Evolutionary conservation across 306 rosid genomes (phyloP).

Genomic region (Psophocarpus tetragonolobus): DNA sequence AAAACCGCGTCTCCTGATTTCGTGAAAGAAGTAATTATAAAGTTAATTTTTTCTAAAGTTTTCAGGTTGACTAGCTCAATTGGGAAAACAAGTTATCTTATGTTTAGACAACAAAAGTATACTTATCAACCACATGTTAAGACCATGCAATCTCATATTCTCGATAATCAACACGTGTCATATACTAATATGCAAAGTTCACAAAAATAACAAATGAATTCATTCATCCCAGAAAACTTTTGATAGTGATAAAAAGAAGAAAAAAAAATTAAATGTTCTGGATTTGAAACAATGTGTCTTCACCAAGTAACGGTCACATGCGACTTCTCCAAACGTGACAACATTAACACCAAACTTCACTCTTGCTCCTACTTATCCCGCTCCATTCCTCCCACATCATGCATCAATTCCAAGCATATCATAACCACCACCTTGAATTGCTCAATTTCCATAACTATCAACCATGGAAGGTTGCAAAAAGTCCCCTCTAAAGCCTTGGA

Average conservation of each 20-base stretch:
- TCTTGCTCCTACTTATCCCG: slow-evolving; percentile 76
- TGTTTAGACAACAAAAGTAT: neutral
- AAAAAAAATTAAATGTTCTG: neutral
- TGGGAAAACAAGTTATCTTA: neutral
- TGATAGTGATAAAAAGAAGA: neutral
- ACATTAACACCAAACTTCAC: slow-evolving; percentile 72
- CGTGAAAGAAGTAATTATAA: neutral
- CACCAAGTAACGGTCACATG: slow-evolving; percentile 73
- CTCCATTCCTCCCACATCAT: slow-evolving; percentile 51
- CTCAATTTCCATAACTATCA: neutral
- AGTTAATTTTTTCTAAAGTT: neutral
- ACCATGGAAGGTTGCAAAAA: slow-evolving; percentile 70
- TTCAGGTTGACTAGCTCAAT: neutral
- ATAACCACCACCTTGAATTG: slow-evolving; percentile 16
- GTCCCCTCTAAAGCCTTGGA: slow-evolving; percentile 89
- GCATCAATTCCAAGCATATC: slow-evolving; percentile 16
- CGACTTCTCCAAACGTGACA: slow-evolving; percentile 66
- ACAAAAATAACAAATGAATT: neutral
- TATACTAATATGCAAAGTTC: neutral
- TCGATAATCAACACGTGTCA: slow-evolving; percentile 6
- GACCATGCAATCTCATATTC: neutral
- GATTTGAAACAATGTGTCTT: slow-evolving; percentile 32
- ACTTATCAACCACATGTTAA: neutral
- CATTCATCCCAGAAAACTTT: neutral
- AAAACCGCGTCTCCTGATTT: neutral